phyloP scores from a whole-genome alignment of 2,329 filamentous ascomycete genomes.

The Calonectria pseudoreteaudii region DNA sequence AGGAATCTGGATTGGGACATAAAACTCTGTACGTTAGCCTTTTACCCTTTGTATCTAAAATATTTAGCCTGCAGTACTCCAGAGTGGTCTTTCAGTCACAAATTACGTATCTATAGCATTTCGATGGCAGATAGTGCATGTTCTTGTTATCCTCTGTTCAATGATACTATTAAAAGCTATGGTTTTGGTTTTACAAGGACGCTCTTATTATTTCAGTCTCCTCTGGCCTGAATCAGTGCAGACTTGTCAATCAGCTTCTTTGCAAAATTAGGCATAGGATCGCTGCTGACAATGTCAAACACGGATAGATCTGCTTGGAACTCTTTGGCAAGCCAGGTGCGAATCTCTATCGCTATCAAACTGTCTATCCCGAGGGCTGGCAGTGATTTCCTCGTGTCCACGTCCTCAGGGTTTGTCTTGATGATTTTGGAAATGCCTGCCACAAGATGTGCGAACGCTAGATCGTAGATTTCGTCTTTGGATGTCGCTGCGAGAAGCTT shows the following conservation, averaged over 20 bases:
- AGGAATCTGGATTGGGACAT: neutral
- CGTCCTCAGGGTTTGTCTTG: neutral
- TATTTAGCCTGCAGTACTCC: neutral
- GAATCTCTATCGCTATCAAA: constrained; percentile 12
- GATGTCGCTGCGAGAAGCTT: neutral
- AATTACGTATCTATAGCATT: neutral
- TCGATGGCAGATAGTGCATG: too few relatives aligned
- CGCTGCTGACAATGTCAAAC: constrained; percentile 11
- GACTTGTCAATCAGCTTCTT: neutral
- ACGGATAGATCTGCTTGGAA: constrained; percentile 12
- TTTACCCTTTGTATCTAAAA: neutral
- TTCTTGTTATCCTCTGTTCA: neutral
- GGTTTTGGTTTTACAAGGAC: too few relatives aligned
- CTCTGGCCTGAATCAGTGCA: neutral
- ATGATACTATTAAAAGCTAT: neutral
- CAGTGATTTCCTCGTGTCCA: neutral
- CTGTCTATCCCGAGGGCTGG: constrained; percentile 5
- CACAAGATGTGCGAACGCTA: neutral
- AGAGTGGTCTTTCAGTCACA: neutral
- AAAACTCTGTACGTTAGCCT: too few relatives aligned
- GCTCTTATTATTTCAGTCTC: too few relatives aligned
- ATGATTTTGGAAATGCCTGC: neutral
- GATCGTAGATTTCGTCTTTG: neutral
- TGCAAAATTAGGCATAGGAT: neutral
- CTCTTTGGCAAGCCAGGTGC: constrained; percentile 2